These are phyloP conservation scores for Mrakiaceae sp. DNA, from an alignment of 1,284 basidiomycete genomes.

Conservation along the genomic window DNA sequence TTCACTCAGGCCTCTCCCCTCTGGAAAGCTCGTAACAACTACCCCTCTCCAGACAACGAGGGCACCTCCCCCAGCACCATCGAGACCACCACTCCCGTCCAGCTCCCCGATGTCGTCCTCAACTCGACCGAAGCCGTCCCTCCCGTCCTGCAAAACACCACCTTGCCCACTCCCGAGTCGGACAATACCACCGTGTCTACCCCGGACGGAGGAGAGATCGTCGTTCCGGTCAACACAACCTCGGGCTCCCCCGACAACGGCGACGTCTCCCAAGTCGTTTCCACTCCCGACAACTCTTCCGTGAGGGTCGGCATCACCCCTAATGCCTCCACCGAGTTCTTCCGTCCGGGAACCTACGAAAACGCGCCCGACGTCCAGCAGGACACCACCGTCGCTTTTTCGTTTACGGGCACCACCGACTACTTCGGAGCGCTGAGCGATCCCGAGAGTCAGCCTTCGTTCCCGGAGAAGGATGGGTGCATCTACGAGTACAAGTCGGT, in stretches of 20 bases:
- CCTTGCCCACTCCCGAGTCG: background rate
- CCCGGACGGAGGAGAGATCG: background rate
- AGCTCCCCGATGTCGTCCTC: conserved; percentile 10
- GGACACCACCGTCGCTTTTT: background rate
- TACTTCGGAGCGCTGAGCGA: background rate
- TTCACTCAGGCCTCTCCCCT: background rate
- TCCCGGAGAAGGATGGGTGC: conserved; percentile 16
- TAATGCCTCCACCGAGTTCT: background rate
- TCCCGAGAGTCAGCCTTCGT: conserved; percentile 2
- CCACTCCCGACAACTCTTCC: conserved; percentile 10
- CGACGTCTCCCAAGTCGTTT: conserved; percentile 6
- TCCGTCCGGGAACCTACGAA: conserved; percentile 7
- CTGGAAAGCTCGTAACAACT: background rate
- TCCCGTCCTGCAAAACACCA: background rate
- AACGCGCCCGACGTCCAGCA: conserved; percentile 2
- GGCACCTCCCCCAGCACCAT: background rate
- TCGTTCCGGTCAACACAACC: conserved; percentile 7
- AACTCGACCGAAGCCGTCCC: background rate
- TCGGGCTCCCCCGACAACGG: conserved; percentile 9
- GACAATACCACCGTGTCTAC: conserved; percentile 6
- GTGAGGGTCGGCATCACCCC: background rate
- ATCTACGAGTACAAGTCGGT: conserved; percentile 19
- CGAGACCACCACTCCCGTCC: background rate
- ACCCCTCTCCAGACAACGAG: background rate
- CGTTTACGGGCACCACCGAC: background rate